phyloP scores from a whole-genome alignment of 1,284 basidiomycete genomes.

The Omphalotus olearius region DNA sequence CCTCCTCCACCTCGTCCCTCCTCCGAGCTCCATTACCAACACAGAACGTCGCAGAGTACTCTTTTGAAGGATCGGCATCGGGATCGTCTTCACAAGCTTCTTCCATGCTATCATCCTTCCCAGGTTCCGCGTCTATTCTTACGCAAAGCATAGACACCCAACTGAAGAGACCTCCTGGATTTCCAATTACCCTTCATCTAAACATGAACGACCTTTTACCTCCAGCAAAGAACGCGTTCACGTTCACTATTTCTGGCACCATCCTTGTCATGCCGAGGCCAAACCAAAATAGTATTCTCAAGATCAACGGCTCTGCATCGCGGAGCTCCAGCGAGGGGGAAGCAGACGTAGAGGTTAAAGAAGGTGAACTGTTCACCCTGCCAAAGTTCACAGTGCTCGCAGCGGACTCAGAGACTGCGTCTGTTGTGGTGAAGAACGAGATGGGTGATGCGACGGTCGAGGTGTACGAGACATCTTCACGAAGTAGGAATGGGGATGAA shows the following conservation, averaged over 20 bases:
- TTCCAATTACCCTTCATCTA: slow-evolving; percentile 66
- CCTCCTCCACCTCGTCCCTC: slow-evolving; percentile 50
- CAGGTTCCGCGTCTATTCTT: slow-evolving; percentile 22
- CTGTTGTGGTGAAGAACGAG: slow-evolving; percentile 55
- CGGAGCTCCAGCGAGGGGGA: slow-evolving; percentile 22
- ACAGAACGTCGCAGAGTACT: slow-evolving; percentile 61
- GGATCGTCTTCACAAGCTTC: slow-evolving; percentile 45
- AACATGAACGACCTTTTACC: slow-evolving; percentile 75
- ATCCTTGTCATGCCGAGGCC: slow-evolving; percentile 53
- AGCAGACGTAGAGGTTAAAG: slow-evolving; percentile 18
- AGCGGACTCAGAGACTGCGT: slow-evolving; percentile 54
- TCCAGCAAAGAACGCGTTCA: slow-evolving; percentile 50
- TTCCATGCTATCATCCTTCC: slow-evolving; percentile 46
- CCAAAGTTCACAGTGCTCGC: slow-evolving; percentile 67
- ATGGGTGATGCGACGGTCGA: slow-evolving; percentile 46
- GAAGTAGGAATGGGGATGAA: slow-evolving; percentile 30
- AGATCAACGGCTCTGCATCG: slow-evolving; percentile 20
- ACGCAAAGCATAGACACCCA: slow-evolving; percentile 11
- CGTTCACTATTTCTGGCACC: slow-evolving; percentile 61
- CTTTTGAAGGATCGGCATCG: slow-evolving; percentile 60
- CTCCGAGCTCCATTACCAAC: slow-evolving; percentile 67
- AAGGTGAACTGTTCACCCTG: slow-evolving; percentile 38
- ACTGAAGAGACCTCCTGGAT: slow-evolving; percentile 36
- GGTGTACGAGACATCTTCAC: slow-evolving; percentile 40
- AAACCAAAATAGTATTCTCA: slow-evolving; percentile 18